phyloP scores from a whole-genome alignment of 148 eudicot genomes.

The Vaccinium corymbosum region DNA sequence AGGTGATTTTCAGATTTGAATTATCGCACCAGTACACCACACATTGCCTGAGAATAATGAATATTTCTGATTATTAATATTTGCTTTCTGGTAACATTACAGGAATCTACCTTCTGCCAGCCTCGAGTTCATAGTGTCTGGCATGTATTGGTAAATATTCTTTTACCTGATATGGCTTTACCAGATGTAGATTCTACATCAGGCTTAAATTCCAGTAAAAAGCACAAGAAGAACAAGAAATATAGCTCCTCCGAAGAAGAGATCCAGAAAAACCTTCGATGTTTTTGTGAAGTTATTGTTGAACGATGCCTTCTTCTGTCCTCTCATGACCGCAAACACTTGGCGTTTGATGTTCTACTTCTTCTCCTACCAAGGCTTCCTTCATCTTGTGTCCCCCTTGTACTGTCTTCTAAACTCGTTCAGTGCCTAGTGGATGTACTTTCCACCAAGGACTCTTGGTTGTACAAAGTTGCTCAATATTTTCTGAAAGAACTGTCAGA shows the following conservation, averaged over 20 bases:
- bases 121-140: slow-evolving; percentile 93
- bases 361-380: slow-evolving; percentile 89
- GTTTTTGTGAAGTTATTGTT: slow-evolving; percentile 64
- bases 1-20: slow-evolving; percentile 42
- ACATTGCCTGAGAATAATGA: background rate
- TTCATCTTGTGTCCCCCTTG: slow-evolving; percentile 54
- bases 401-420: slow-evolving; percentile 73
- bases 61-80: slow-evolving; percentile 3
- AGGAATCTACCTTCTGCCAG: slow-evolving; percentile 91
- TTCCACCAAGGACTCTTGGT: slow-evolving; percentile 76
- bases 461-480: slow-evolving; percentile 71
- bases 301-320: slow-evolving; percentile 75
- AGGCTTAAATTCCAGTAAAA: slow-evolving; percentile 49
- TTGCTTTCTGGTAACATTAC: slow-evolving; percentile 24
- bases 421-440: slow-evolving; percentile 85
- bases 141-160: slow-evolving; percentile 59
- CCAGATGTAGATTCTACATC: slow-evolving; percentile 54
- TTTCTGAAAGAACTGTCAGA: slow-evolving; percentile 64
- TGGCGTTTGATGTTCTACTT: slow-evolving; percentile 77
- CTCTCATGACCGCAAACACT: slow-evolving; percentile 89
- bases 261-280: slow-evolving; percentile 49
- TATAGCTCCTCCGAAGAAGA: slow-evolving; percentile 73
- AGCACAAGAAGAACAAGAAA: slow-evolving; percentile 79
- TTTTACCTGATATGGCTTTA: slow-evolving; percentile 56
- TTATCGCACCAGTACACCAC: background rate